These are phyloP conservation scores for Tylopilus felleus DNA, from an alignment of 768 basidiomycete genomes.

Conservation along the genomic window DNA sequence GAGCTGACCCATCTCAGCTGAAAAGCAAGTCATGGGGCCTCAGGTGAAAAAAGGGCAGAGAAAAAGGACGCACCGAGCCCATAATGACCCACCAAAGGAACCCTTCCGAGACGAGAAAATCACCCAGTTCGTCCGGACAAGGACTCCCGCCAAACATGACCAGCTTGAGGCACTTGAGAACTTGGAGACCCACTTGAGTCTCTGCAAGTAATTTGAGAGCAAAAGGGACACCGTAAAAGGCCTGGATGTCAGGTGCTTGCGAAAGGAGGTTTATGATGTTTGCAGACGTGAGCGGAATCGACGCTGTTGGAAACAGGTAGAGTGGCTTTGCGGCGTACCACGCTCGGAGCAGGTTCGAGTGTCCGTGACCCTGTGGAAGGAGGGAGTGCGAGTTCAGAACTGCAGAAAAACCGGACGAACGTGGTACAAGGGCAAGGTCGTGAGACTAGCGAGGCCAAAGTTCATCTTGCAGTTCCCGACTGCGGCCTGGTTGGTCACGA, in stretches of 20 bases:
- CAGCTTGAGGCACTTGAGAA: constrained; percentile 43
- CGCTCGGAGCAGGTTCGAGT: constrained; percentile 36
- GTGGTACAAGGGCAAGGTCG: constrained; percentile 32
- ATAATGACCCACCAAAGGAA: constrained; percentile 47
- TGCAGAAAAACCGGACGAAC: constrained; percentile 17
- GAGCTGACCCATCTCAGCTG: constrained; percentile 36
- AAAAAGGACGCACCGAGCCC: constrained; percentile 41
- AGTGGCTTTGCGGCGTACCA: constrained; percentile 41
- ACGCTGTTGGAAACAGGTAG: constrained; percentile 40
- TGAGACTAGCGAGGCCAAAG: constrained; percentile 18
- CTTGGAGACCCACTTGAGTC: constrained; percentile 41
- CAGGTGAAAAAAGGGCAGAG: background rate
- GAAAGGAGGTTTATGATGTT: constrained; percentile 41
- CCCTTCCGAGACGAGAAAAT: constrained; percentile 46
- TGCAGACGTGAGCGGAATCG: constrained; percentile 43
- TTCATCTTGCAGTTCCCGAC: constrained; percentile 36
- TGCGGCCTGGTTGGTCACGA: constrained; percentile 35
- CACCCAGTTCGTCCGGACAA: constrained; percentile 52
- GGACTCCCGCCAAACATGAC: constrained; percentile 52
- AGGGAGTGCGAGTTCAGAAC: background rate
- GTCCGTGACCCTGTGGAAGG: constrained; percentile 20
- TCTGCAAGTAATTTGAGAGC: constrained; percentile 47
- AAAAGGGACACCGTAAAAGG: constrained; percentile 36
- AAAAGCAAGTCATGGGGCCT: background rate
- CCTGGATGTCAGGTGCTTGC: constrained; percentile 32